These are phyloP conservation scores for Vitis vinifera DNA, from an alignment of 164 flowering plant species.

Conservation along the genomic window DNA sequence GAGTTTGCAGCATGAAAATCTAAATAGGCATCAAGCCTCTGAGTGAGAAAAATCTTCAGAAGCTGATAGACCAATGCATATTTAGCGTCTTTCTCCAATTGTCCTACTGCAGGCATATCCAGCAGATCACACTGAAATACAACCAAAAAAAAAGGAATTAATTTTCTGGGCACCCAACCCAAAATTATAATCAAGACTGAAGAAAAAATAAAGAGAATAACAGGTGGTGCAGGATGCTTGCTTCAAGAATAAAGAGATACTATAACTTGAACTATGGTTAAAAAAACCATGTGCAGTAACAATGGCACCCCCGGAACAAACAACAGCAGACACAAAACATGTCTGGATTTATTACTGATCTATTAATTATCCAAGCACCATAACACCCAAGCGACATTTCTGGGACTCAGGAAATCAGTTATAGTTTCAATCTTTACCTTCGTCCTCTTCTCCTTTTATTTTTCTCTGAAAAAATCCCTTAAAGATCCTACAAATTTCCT, in stretches of 20 bases:
- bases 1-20: conserved; percentile 83
- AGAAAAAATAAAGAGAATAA: not conserved
- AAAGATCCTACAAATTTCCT: too few species aligned
- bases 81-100: conserved; percentile 85
- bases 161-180: not conserved
- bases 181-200: not conserved
- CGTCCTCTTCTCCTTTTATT: too few species aligned
- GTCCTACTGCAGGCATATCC: conserved; percentile 84
- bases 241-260: not conserved
- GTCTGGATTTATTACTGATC: too few species aligned
- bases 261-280: too few species aligned
- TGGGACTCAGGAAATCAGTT: too few species aligned
- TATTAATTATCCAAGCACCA: too few species aligned
- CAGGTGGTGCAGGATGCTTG: not conserved
- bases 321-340: too few species aligned
- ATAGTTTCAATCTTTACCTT: too few species aligned
- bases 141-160: not conserved
- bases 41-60: conserved; percentile 77
- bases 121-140: conserved; percentile 86
- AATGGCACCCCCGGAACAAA: too few species aligned
- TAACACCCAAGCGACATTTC: too few species aligned
- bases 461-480: too few species aligned
- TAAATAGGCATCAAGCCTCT: conserved; percentile 77
- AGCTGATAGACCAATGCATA: conserved; percentile 75
- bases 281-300: too few species aligned